Conservation (phyloP, 495 filamentous ascomycete genomes). For the Podospora conica region DNA sequence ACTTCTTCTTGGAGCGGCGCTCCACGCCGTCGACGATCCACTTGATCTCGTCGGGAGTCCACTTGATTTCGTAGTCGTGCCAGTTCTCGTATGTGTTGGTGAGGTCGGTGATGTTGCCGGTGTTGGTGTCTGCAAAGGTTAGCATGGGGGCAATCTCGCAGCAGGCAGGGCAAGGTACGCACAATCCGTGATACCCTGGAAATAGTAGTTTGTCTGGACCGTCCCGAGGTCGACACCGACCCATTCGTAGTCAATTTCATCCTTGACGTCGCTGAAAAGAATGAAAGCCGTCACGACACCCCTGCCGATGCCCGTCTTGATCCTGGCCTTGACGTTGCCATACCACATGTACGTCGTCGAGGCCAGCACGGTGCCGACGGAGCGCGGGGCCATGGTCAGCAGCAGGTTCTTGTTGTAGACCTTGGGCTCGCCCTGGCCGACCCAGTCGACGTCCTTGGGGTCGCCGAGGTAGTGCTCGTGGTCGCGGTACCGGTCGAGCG, state of each 20-base stretch:
- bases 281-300: conserved; percentile 97
- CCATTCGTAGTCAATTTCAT: conserved; percentile 97
- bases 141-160: conserved; percentile 12
- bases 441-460: conserved; percentile 72
- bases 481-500: conserved; percentile 57
- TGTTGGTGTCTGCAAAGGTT: conserved; percentile 58
- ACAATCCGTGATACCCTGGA: conserved; percentile 91
- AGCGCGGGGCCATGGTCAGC: conserved; percentile 78
- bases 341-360: conserved; percentile 96
- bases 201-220: conserved; percentile 95
- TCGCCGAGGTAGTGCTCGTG: conserved; percentile 85
- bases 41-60: conserved; percentile 75
- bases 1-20: conserved; percentile 65
- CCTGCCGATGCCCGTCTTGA: conserved; percentile 77
- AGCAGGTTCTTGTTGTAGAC: conserved; percentile 57
- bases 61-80: conserved; percentile 91
- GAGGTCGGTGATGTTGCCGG: conserved; percentile 57
- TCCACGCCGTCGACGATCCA: conserved; percentile 80
- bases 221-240: conserved; percentile 71
- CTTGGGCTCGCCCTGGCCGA: conserved; percentile 69
- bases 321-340: conserved; percentile 75
- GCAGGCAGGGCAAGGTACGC: conserved; percentile 33
- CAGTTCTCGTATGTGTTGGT: conserved; percentile 69
- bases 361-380: conserved; percentile 80
- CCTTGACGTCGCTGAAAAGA: conserved; percentile 86